Conservation (phyloP, 208 protist genomes). For the Crithidia brevicula region DNA sequence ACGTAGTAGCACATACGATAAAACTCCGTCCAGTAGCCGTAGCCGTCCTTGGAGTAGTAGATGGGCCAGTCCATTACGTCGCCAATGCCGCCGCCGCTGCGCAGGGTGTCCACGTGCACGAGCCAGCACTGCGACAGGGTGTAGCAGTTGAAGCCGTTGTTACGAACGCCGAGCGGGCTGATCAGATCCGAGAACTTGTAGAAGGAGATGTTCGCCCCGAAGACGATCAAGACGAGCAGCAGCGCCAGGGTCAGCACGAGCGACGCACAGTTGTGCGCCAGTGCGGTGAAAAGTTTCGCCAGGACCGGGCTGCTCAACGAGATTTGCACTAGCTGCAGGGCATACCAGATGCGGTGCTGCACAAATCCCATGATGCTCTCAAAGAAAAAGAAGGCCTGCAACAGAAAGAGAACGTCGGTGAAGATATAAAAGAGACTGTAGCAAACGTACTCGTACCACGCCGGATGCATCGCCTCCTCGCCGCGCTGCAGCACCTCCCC, state of each 20-base stretch:
- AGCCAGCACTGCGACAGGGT: constrained; percentile 79
- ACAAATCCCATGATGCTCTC: constrained; percentile 56
- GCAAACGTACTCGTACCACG: constrained; percentile 20
- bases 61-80: constrained; percentile 70
- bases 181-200: constrained; percentile 67
- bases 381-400: constrained; percentile 50
- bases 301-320: constrained; percentile 45
- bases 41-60: constrained; percentile 50
- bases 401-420: constrained; percentile 33
- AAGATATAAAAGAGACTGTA: constrained; percentile 34
- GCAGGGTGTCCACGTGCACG: constrained; percentile 76
- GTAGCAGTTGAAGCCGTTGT: constrained; percentile 77
- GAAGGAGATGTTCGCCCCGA: constrained; percentile 66
- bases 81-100: constrained; percentile 75
- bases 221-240: constrained; percentile 57
- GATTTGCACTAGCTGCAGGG: constrained; percentile 67
- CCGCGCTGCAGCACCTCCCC: constrained; percentile 31
- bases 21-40: constrained; percentile 89
- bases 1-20: constrained; percentile 89
- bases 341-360: constrained; percentile 66
- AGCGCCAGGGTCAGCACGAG: constrained; percentile 67
- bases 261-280: constrained; percentile 42
- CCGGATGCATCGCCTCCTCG: constrained; percentile 17
- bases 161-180: constrained; percentile 38
- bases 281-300: constrained; percentile 52